Percentiles rank a stretch among this genome's conserved stretches.
Conservation (phyloP, 345 rosid genomes). For the Eucalyptus sp. region DNA sequence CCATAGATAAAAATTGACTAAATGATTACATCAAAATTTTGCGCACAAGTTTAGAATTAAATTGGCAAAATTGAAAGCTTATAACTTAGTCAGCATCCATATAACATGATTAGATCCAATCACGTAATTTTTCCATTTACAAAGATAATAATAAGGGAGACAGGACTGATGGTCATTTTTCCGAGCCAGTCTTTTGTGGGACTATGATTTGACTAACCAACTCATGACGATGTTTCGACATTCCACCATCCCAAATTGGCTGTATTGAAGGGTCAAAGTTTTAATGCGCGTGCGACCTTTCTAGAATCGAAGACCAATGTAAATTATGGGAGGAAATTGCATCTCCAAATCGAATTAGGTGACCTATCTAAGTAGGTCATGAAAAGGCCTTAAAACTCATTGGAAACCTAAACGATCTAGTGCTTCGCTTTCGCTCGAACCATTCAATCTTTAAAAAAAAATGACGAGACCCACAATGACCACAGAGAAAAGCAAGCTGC, state of each 20-base stretch:
- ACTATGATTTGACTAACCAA: not conserved
- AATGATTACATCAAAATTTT: not conserved
- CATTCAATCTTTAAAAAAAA: not conserved
- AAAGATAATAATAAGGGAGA: too few relatives aligned
- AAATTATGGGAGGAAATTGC: not conserved
- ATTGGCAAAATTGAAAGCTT: not conserved
- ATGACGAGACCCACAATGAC: not conserved
- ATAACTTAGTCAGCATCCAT: not conserved
- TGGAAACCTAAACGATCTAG: not conserved
- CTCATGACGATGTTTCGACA: not conserved
- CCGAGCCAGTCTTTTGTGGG: not conserved
- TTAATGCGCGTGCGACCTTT: not conserved
- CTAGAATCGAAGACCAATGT: not conserved
- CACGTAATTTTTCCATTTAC: not conserved
- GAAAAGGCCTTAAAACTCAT: not conserved
- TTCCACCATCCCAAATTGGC: not conserved
- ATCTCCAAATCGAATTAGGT: not conserved
- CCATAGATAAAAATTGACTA: not conserved
- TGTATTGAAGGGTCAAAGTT: not conserved
- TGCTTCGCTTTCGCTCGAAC: not conserved
- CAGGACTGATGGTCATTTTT: not conserved
- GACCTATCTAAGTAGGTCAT: not conserved
- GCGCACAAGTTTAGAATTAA: not conserved
- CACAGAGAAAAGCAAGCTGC: not conserved
- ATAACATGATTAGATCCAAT: fast-evolving